phyloP scores from a whole-genome alignment of 2,329 filamentous ascomycete species.

The Hymenoscyphus infarciens region DNA sequence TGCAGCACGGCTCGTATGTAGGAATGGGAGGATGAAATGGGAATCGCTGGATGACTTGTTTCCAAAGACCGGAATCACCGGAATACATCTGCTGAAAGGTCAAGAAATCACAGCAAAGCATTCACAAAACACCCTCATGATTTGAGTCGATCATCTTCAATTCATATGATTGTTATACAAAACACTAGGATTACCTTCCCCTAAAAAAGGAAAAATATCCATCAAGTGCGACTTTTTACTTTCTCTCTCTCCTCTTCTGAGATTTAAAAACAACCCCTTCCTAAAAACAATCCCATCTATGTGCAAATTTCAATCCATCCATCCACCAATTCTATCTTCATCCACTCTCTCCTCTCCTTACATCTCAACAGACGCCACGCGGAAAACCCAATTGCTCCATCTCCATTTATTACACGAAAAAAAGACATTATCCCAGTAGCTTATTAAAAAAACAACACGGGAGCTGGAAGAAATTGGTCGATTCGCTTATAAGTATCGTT shows the following conservation, averaged over 20 bases:
- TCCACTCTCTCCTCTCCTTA: neutral
- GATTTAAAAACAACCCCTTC: neutral
- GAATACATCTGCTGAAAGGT: no score
- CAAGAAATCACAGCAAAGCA: neutral
- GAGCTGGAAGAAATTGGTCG: neutral
- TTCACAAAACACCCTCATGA: neutral
- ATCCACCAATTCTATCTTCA: neutral
- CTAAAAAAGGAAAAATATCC: neutral
- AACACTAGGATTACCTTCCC: neutral
- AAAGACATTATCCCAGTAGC: slow-evolving; percentile 29
- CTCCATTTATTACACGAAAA: slow-evolving; percentile 18
- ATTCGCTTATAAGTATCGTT: neutral
- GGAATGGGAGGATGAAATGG: no score
- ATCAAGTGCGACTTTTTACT: neutral
- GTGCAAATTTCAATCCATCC: slow-evolving; percentile 12
- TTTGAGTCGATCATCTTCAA: neutral
- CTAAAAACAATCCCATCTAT: slow-evolving; percentile 11
- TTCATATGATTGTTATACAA: neutral
- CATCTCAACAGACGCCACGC: neutral
- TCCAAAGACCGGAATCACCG: no score
- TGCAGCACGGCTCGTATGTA: no score
- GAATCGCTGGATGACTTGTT: no score
- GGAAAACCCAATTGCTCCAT: slow-evolving; percentile 12
- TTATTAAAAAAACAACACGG: slow-evolving; percentile 11
- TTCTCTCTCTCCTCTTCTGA: neutral